phyloP scores from a whole-genome alignment of 2,329 filamentous ascomycete species.

The Volutella citrinella region DNA sequence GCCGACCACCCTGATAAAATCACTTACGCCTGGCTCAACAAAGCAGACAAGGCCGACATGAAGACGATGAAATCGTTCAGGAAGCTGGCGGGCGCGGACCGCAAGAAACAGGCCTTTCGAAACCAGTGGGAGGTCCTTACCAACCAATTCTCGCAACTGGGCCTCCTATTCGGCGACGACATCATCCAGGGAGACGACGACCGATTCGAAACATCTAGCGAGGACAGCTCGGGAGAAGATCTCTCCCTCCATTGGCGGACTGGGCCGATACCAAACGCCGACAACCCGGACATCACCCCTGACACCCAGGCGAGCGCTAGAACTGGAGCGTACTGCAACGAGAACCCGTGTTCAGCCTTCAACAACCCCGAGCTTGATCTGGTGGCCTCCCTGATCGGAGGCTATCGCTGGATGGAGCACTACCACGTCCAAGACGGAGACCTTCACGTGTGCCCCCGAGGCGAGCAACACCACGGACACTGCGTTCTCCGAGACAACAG shows the following conservation, averaged over 20 bases:
- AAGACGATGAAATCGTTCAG: slow-evolving; percentile 6
- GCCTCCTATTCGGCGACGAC: slow-evolving; percentile 13
- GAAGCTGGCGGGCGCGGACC: slow-evolving; percentile 1
- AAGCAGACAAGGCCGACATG: slow-evolving; percentile 8
- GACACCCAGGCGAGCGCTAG: neutral
- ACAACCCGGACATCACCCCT: neutral
- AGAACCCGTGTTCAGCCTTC: slow-evolving; percentile 12
- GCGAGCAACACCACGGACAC: slow-evolving; percentile 11
- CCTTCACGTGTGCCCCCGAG: slow-evolving; percentile 13
- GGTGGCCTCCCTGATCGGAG: slow-evolving; percentile 12
- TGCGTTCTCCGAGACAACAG: slow-evolving; percentile 15
- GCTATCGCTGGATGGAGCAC: slow-evolving; percentile 12
- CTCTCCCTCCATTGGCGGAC: slow-evolving; percentile 10
- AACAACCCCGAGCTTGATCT: slow-evolving; percentile 12
- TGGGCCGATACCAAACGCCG: neutral
- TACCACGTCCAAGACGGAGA: slow-evolving; percentile 17
- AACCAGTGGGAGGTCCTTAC: slow-evolving; percentile 13
- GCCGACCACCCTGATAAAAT: slow-evolving; percentile 8
- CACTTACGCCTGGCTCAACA: slow-evolving; percentile 11
- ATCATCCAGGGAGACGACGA: slow-evolving; percentile 2
- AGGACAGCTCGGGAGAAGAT: slow-evolving; percentile 10
- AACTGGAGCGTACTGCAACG: slow-evolving; percentile 14
- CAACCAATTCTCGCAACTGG: slow-evolving; percentile 8
- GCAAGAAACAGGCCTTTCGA: slow-evolving; percentile 6
- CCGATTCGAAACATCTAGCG: slow-evolving; percentile 8